Percentiles rank a stretch among this genome's conserved stretches.
phyloP scores from a whole-genome alignment of 2,329 filamentous ascomycete species.

The Colletotrichum lentis region DNA sequence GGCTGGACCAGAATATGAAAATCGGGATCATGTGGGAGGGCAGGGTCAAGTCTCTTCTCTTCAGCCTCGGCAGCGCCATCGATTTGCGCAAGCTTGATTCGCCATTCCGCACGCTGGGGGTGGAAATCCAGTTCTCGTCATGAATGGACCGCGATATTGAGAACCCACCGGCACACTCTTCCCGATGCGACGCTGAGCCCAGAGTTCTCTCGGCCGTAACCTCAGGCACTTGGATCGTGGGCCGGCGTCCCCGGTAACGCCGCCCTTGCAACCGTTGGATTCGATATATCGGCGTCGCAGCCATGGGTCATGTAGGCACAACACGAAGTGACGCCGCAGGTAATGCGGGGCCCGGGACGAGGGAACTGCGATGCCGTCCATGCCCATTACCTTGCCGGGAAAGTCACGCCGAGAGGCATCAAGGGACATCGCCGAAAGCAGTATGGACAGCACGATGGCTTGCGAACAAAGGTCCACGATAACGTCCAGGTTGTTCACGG shows the following conservation, averaged over 20 bases:
- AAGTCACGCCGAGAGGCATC: not conserved
- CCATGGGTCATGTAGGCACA: not conserved
- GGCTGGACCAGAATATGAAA: slow-evolving; percentile 86
- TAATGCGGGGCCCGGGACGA: slow-evolving; percentile 3
- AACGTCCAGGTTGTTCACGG: not conserved
- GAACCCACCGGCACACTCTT: slow-evolving; percentile 3
- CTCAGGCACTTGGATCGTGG: not conserved
- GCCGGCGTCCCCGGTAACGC: not conserved
- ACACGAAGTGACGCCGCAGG: not conserved
- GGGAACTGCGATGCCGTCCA: slow-evolving; percentile 21
- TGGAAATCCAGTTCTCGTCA: slow-evolving; percentile 85
- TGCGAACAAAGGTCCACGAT: too few relatives aligned
- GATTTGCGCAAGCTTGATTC: slow-evolving; percentile 80
- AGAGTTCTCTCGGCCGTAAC: slow-evolving; percentile 1
- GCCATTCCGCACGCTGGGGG: slow-evolving; percentile 77
- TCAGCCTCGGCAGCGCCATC: slow-evolving; percentile 87
- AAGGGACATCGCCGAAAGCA: slow-evolving; percentile 1
- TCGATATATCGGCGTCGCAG: slow-evolving; percentile 6
- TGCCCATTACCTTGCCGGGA: not conserved
- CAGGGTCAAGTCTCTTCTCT: slow-evolving; percentile 87
- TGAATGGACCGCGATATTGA: slow-evolving; percentile 50
- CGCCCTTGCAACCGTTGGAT: not conserved
- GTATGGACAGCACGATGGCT: not conserved
- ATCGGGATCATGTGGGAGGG: slow-evolving; percentile 93
- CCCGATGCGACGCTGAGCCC: slow-evolving; percentile 23